Percentiles rank a stretch among this genome's conserved stretches.
These are phyloP conservation scores for Rhodotorula babjevae DNA, from an alignment of 768 basidiomycete species.

Conservation along the genomic window DNA sequence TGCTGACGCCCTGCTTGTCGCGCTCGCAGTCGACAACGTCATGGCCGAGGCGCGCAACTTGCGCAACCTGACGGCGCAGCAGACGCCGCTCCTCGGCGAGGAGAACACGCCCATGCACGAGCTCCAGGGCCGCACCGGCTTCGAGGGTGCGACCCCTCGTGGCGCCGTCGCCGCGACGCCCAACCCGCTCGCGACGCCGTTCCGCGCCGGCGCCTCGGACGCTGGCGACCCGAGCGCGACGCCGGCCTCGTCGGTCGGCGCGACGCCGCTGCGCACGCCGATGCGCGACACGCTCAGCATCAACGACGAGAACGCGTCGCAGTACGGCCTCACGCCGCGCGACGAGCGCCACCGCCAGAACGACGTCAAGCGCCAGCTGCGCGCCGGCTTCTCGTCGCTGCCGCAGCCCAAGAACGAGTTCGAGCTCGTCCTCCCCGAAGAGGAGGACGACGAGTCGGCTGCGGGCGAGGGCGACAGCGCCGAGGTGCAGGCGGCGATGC, in stretches of 20 bases:
- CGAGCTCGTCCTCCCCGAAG: constrained; percentile 84
- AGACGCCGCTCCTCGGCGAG: constrained; percentile 91
- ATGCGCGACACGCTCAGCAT: constrained; percentile 86
- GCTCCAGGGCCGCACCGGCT: constrained; percentile 73
- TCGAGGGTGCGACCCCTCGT: constrained; percentile 89
- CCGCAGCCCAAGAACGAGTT: constrained; percentile 97
- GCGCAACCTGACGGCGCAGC: constrained; percentile 83
- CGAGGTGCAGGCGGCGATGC: constrained; percentile 47
- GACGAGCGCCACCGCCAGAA: constrained; percentile 62
- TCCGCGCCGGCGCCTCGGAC: constrained; percentile 51
- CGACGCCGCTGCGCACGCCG: constrained; percentile 89
- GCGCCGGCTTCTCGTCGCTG: constrained; percentile 68
- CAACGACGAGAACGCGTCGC: constrained; percentile 60
- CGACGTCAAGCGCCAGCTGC: constrained; percentile 67
- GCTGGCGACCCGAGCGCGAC: constrained; percentile 52
- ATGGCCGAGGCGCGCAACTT: constrained; percentile 92
- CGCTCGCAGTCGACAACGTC: constrained; percentile 76
- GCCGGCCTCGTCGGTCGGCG: constrained; percentile 51
- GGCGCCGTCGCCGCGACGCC: constrained; percentile 88
- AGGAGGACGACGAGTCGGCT: constrained; percentile 56
- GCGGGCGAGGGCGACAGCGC: constrained; percentile 10
- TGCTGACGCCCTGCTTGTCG: neutral
- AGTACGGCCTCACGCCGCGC: constrained; percentile 66
- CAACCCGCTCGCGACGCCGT: constrained; percentile 87
- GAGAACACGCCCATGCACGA: constrained; percentile 91